phyloP scores from a whole-genome alignment of 2,329 filamentous ascomycete species.

The Aspergillus ruber region DNA sequence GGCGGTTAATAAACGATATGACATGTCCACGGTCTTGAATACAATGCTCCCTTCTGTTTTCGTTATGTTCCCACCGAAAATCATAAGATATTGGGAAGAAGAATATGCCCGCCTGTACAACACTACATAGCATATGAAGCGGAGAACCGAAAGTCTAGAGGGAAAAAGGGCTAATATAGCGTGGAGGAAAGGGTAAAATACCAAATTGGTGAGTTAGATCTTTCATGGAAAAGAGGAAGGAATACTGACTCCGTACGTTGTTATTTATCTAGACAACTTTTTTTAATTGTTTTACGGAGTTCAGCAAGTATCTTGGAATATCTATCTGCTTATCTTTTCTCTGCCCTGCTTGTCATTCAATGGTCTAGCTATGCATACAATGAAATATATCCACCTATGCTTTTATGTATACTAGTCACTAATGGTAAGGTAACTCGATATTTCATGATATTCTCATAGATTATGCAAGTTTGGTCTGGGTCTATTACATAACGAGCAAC shows the following conservation, averaged over 20 bases:
- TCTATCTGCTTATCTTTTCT: constrained; percentile 1
- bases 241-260: not conserved
- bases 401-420: no score
- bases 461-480: no score
- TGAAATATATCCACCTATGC: no score
- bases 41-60: not conserved
- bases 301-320: constrained; percentile 1
- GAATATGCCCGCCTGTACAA: constrained; percentile 4
- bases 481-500: no score
- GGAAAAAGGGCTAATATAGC: constrained; percentile 17
- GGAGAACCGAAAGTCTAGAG: not conserved
- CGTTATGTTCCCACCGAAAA: no score
- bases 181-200: constrained; percentile 33
- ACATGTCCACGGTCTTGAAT: not conserved
- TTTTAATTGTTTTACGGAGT: constrained; percentile 2
- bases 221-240: no score
- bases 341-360: not conserved
- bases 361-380: constrained; percentile 6
- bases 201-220: constrained; percentile 10
- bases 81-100: no score
- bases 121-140: not conserved
- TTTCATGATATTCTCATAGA: no score
- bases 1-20: no score
- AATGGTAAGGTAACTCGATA: no score
- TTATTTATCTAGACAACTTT: not conserved